Base-by-base conservation (phyloP, 176 grass and related monocot genomes). In the Oryza officinalis region DNA sequence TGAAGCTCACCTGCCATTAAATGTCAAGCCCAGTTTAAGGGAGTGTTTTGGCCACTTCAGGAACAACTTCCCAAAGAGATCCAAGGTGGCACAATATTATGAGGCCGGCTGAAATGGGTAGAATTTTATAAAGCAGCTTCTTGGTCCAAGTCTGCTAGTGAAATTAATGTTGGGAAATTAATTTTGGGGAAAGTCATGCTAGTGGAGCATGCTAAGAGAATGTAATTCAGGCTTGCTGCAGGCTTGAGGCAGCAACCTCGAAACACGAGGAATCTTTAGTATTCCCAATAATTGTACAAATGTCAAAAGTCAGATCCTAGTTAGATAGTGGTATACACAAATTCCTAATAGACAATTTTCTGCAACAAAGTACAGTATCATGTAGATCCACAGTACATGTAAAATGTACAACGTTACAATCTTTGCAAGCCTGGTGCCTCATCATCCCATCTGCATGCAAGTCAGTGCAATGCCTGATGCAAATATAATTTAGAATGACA, bases 391-490 rank as follows among this genome's bases (percentile, higher is more conserved):
- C n/a, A n/a, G n/a, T 80, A 57, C 20, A 27, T 27, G 46, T 9
- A 3, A 46, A 37, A 31, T 20, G 8, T 12, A 40, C 18, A 43
- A 41, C 22, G 43, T 14, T 69, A 50, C 2, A 78, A 73, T 79
- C 44, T 31, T 78, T 72, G 60, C 30, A 71, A 83, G 74, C 7
- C 44, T 75, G 12, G 22, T 43, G 70, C 27, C 23, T 26, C 13
- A 25, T 54, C 59, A 65, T 38, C 6, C 22, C 1, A 71, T 81
- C 43, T 78, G 46, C 60, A 61, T 44, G 25, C 27, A 74, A 74
- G 70, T 65, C 72, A 79, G 50, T 76, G 76, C 76, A 69, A 37
- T 69, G 18, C 46, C 27, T 80, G 87, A 76, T 43, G 31, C 22
- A 61, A 75, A 78, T 69, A 59, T 67, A 69, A 63, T 63, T 85